Evolutionary conservation across 495 filamentous ascomycete genomes (phyloP).

Genomic region (Penicillium lagena): DNA sequence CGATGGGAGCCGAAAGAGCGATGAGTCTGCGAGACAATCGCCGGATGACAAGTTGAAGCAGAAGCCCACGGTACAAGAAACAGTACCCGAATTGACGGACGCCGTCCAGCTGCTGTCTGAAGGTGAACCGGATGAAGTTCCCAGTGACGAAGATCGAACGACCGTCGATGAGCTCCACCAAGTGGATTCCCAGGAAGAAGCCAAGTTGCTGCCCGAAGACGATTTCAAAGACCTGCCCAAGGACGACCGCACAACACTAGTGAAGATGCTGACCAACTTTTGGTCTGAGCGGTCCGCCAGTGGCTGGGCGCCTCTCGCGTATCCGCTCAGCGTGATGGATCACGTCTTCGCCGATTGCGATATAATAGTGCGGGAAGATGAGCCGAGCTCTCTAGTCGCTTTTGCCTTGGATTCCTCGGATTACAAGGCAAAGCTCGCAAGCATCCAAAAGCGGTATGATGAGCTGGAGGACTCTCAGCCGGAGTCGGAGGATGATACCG

Average conservation of each 20-base stretch:
- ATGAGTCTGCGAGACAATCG: conserved; percentile 20
- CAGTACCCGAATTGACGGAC: conserved; percentile 39
- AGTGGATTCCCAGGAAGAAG: conserved; percentile 56
- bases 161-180: conserved; percentile 60
- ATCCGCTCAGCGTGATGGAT: conserved; percentile 79
- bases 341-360: conserved; percentile 98
- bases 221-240: conserved; percentile 73
- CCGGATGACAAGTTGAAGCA: conserved; percentile 12
- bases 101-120: conserved; percentile 54
- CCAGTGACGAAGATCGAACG: conserved; percentile 63
- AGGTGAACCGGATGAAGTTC: conserved; percentile 54
- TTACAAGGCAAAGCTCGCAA: conserved; percentile 71
- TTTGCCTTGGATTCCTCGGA: conserved; percentile 82
- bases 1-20: conserved; percentile 19
- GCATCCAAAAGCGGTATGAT: conserved; percentile 57
- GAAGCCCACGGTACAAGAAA: conserved; percentile 13
- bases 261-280: conserved; percentile 94
- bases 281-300: conserved; percentile 97
- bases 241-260: conserved; percentile 82
- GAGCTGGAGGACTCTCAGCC: conserved; percentile 23
- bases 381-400: conserved; percentile 92
- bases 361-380: conserved; percentile 94
- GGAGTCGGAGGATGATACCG: conserved; percentile 13
- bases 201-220: conserved; percentile 52
- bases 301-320: conserved; percentile 92